These are phyloP conservation scores for Cryptosporidium ryanae DNA, from an alignment of 169 alveolate species.

Conservation along the genomic window DNA sequence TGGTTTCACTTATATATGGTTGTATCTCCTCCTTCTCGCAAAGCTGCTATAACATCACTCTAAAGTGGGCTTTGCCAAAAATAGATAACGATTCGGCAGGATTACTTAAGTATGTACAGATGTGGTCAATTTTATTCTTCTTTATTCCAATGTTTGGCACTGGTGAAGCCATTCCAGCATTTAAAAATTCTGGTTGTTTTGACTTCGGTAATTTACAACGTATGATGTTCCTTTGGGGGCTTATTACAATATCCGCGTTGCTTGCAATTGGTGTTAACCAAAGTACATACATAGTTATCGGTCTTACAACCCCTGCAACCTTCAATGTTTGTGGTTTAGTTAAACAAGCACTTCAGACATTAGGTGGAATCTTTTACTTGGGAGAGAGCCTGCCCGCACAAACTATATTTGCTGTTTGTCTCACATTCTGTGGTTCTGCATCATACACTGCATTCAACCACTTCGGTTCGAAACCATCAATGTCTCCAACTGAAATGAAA, in stretches of 20 bases:
- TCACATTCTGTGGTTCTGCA: conserved; percentile 74
- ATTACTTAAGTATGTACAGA: conserved; percentile 56
- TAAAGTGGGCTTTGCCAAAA: conserved; percentile 69
- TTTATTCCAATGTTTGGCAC: conserved; percentile 74
- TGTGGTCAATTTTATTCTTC: conserved; percentile 67
- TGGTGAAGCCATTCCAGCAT: conserved; percentile 71
- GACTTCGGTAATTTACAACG: conserved; percentile 15
- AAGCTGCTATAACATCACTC: conserved; percentile 69
- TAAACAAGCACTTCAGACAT: conserved; percentile 63
- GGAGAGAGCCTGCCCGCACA: conserved; percentile 33
- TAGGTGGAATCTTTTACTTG: conserved; percentile 59
- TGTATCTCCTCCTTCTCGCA: conserved; percentile 69
- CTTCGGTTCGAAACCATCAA: conserved; percentile 56
- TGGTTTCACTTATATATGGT: conserved; percentile 57
- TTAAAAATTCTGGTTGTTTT: conserved; percentile 67
- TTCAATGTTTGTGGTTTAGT: conserved; percentile 73
- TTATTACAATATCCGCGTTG: conserved; percentile 48
- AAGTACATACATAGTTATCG: conserved; percentile 69
- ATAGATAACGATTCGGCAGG: conserved; percentile 61
- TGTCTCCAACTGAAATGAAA: conserved; percentile 49
- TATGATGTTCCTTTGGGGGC: conserved; percentile 61
- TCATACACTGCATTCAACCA: conserved; percentile 68
- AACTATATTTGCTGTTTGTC: conserved; percentile 62
- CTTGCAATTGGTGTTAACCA: conserved; percentile 73
- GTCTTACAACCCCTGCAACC: conserved; percentile 72